Conservation (phyloP, 345 rosid species). For the Salix udensis region DNA sequence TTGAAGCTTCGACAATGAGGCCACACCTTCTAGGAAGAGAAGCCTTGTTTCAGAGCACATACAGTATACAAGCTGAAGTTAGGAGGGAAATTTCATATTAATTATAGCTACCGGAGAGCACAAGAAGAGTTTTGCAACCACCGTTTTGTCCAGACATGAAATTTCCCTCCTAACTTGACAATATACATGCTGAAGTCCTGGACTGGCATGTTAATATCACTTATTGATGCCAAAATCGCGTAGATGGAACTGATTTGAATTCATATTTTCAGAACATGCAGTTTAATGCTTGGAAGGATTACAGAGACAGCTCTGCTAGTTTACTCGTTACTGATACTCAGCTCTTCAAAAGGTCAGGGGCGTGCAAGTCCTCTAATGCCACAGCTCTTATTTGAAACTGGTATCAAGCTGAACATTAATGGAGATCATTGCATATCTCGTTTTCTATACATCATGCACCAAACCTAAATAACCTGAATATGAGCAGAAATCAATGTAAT, state of each 20-base stretch:
- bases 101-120: slow-evolving; percentile 22
- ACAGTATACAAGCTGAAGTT: not conserved
- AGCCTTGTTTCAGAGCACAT: not conserved
- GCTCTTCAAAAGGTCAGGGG: not conserved
- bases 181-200: no score
- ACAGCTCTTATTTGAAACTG: not conserved
- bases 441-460: not conserved
- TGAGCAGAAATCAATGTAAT: not conserved
- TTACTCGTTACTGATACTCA: not conserved
- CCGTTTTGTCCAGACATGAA: slow-evolving; percentile 34
- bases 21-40: slow-evolving; percentile 19
- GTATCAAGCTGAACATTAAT: not conserved
- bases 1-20: slow-evolving; percentile 26
- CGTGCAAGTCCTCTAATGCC: not conserved
- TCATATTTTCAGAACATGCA: not conserved
- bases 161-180: no score
- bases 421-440: not conserved
- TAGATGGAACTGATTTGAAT: not conserved
- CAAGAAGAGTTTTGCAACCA: slow-evolving; percentile 35
- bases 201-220: not conserved
- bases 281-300: not conserved
- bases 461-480: not conserved
- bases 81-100: not conserved
- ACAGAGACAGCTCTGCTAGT: not conserved
- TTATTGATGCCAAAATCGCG: not conserved